Evolutionary conservation across 75 land plant species (phyloP).

Genomic region (Picea glauca): DNA sequence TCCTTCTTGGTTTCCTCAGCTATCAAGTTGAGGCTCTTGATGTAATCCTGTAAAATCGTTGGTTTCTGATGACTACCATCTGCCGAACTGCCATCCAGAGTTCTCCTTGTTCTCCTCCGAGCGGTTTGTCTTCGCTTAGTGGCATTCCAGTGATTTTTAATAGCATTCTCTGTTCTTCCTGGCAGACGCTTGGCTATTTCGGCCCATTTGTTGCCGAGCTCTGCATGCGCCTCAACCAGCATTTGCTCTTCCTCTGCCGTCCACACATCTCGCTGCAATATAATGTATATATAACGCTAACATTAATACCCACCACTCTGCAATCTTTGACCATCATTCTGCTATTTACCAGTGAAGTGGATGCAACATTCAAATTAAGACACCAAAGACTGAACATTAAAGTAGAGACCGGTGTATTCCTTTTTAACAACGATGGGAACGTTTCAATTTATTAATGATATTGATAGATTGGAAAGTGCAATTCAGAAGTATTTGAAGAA

Average conservation of each 20-base stretch:
- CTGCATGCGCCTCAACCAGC: constrained; percentile 49
- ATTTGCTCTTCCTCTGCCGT: constrained; percentile 70
- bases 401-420: not conserved
- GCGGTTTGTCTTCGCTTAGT: constrained; percentile 66
- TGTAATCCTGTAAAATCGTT: constrained; percentile 28
- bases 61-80: constrained; percentile 1
- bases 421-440: too few species aligned
- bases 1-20: not conserved
- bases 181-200: constrained; percentile 80
- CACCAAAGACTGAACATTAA: not conserved
- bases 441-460: too few species aligned
- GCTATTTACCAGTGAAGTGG: too few species aligned
- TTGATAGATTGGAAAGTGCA: too few species aligned
- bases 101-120: constrained; percentile 17
- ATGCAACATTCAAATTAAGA: not conserved
- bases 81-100: not conserved
- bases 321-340: too few species aligned
- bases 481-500: too few species aligned
- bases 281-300: not conserved
- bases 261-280: constrained; percentile 58
- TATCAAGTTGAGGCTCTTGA: constrained; percentile 1
- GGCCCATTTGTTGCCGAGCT: constrained; percentile 76
- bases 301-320: too few species aligned
- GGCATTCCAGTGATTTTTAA: constrained; percentile 89
- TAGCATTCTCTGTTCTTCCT: constrained; percentile 80